These are phyloP conservation scores for Moesziomyces globuligerus DNA, from an alignment of 1,284 basidiomycete genomes.

Conservation along the genomic window DNA sequence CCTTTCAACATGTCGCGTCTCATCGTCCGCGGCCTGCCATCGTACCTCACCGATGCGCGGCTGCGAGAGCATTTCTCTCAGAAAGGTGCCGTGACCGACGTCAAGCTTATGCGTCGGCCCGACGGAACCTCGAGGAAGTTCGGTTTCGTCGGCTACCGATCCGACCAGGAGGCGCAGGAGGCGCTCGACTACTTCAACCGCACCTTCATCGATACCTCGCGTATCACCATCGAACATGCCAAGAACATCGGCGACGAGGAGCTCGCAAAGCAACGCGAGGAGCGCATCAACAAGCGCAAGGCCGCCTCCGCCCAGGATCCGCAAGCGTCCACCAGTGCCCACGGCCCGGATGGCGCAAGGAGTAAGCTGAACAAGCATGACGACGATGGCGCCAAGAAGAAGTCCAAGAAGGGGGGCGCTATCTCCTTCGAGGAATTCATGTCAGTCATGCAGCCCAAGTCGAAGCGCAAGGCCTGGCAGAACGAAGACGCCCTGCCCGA, in stretches of 20 bases:
- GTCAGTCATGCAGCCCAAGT: constrained; percentile 62
- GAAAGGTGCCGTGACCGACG: constrained; percentile 78
- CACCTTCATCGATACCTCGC: constrained; percentile 73
- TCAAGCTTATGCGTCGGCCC: constrained; percentile 81
- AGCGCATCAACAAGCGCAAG: constrained; percentile 29
- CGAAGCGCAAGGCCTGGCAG: constrained; percentile 63
- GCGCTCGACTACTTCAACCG: constrained; percentile 87
- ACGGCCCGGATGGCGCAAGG: constrained; percentile 9
- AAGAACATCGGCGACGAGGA: constrained; percentile 69
- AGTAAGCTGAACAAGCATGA: constrained; percentile 19
- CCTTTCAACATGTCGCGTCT: constrained; percentile 76
- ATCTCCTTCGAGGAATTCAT: constrained; percentile 65
- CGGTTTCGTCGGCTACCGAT: constrained; percentile 91
- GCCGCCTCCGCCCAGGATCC: constrained; percentile 11
- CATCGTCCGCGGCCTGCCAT: constrained; percentile 87
- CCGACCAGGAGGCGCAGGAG: constrained; percentile 77
- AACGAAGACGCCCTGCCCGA: constrained; percentile 55
- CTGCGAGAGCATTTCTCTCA: constrained; percentile 77
- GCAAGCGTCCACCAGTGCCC: constrained; percentile 1
- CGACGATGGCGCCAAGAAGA: constrained; percentile 16
- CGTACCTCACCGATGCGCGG: constrained; percentile 76
- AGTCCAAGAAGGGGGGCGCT: constrained; percentile 29
- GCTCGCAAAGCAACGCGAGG: constrained; percentile 38
- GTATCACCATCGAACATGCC: constrained; percentile 80
- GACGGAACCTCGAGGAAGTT: constrained; percentile 85